Evolutionary conservation across 2,329 filamentous ascomycete species (phyloP).

Genomic region (Coleophoma crateriformis): DNA sequence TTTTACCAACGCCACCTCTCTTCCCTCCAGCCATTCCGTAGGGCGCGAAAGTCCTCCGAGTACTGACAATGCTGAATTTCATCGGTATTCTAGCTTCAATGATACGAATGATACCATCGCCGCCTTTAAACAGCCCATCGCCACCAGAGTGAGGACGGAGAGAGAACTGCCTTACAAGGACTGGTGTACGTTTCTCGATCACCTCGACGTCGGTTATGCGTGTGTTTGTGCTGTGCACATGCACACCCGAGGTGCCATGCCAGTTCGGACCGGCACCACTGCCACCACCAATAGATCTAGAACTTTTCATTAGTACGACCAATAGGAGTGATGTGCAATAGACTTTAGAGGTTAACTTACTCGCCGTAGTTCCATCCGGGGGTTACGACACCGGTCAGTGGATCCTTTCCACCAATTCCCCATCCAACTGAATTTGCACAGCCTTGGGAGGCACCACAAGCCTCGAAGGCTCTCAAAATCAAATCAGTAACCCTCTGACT

Average conservation of each 20-base stretch:
- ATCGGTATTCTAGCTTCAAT: slow-evolving; percentile 74
- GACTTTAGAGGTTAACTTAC: slow-evolving; percentile 2
- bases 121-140: slow-evolving; percentile 33
- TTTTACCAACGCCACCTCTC: slow-evolving; percentile 70
- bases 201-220: slow-evolving; percentile 74
- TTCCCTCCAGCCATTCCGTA: slow-evolving; percentile 79
- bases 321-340: background rate
- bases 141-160: slow-evolving; percentile 58
- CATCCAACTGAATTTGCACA: slow-evolving; percentile 80
- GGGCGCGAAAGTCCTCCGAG: slow-evolving; percentile 66
- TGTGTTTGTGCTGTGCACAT: slow-evolving; percentile 66
- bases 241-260: slow-evolving; percentile 67
- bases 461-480: slow-evolving; percentile 69
- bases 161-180: slow-evolving; percentile 63
- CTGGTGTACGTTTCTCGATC: slow-evolving; percentile 69
- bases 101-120: slow-evolving; percentile 44
- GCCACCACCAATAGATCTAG: slow-evolving; percentile 64
- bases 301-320: background rate
- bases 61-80: slow-evolving; percentile 69
- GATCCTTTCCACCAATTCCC: slow-evolving; percentile 54
- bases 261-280: slow-evolving; percentile 65
- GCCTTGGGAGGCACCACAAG: slow-evolving; percentile 70
- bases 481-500: slow-evolving; percentile 75
- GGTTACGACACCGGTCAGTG: slow-evolving; percentile 15
- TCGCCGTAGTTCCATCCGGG: slow-evolving; percentile 70